Percentiles rank a stretch among this genome's conserved stretches.
Conservation (phyloP, 352 stramenopile genomes). For the Globisporangium spiculum region DNA sequence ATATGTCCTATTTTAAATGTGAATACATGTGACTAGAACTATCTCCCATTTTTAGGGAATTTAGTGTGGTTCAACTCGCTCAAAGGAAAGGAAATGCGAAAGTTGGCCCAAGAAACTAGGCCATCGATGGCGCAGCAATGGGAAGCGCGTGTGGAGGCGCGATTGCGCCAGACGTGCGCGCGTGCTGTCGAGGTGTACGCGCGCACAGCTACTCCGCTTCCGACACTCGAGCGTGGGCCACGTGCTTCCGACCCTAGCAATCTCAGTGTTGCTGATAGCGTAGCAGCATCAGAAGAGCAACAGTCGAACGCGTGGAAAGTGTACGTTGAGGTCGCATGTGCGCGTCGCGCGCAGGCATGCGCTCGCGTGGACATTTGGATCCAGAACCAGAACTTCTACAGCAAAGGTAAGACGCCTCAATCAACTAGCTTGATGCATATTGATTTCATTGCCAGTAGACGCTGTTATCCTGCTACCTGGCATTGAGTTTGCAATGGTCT, state of each 20-base stretch:
- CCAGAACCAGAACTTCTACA: background rate
- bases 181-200: constrained; percentile 7
- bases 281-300: background rate
- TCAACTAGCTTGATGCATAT: background rate
- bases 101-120: background rate
- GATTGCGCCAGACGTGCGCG: constrained; percentile 6
- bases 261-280: background rate
- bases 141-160: background rate
- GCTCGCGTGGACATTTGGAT: constrained; percentile 11
- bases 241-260: no score
- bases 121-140: constrained; percentile 1
- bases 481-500: background rate
- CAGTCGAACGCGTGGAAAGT: constrained; percentile 10
- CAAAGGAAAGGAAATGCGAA: background rate
- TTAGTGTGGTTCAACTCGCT: background rate
- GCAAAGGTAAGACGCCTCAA: constrained; percentile 7
- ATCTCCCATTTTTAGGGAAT: background rate
- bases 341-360: constrained; percentile 4
- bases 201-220: background rate
- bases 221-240: background rate
- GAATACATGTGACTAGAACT: background rate
- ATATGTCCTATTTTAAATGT: background rate
- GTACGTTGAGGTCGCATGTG: constrained; percentile 13
- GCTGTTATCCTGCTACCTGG: background rate
- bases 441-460: background rate